Base-by-base conservation (phyloP, 2,329 filamentous ascomycete species). In the Pseudogymnoascus sp. region DNA sequence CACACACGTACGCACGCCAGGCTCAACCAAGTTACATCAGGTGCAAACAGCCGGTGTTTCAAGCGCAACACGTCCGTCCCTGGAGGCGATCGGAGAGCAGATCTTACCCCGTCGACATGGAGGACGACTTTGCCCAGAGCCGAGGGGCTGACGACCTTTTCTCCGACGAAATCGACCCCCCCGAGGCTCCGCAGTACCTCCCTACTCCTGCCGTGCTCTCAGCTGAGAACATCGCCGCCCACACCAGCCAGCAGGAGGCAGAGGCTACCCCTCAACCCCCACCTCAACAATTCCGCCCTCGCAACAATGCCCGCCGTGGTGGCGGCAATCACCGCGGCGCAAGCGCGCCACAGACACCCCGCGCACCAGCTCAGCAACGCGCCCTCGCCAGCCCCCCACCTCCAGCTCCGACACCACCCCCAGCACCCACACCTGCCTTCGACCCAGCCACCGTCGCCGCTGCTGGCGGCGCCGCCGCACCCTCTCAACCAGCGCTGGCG, bases 121-220 rank as follows among this genome's bases (percentile, higher is more conserved):
- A 73, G 65, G 62, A 64, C 31, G 28, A 51, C 19, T 75, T 75
- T 61, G 73, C 73, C 25, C 73, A 75, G 66, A 71, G 68, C 11
- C 65, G 73, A 64, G 72, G 71, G 48, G 72, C 73, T 43, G 68
- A 74, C 57, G 72, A 75, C 64, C 71, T 75, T 28, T 75, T 75
- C 62, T 70, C 69, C 6, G 73, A 75, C 34, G 73, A 75, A 25
- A 73, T 74, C 62, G 73, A 74, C 45, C 72, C 72, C 21, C 43
- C 62, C 16, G 62, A 63, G 25, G 31, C 62, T 19, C 63, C 70
- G 21, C 66, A 71, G 60, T 65, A 65, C 62, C 34, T 63, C 16
- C 51, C 43, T 39, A 6, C 41, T 39, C 16, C 43, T 36, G 43
- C 39, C 39, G 39, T 37, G 25, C 34, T 39, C 60, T 37, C 31